A percentile compares a stretch with the other conserved stretches of the same genome.
phyloP scores from a whole-genome alignment of 768 basidiomycete genomes.

The Naganishia onofrii region DNA sequence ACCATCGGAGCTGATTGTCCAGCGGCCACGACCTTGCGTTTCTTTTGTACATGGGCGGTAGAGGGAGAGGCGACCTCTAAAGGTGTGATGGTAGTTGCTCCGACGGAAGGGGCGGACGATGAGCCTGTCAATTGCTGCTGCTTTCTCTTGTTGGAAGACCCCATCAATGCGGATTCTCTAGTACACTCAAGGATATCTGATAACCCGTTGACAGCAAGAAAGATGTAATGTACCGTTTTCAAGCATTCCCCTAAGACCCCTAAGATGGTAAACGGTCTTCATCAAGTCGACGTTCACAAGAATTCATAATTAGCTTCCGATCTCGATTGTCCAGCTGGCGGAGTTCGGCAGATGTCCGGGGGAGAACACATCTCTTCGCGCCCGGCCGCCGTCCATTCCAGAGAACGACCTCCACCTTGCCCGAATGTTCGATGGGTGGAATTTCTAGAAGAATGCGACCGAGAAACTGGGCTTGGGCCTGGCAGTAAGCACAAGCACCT shows the following conservation, averaged over 20 bases:
- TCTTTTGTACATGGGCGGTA: constrained; percentile 9
- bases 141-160: not conserved
- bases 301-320: constrained; percentile 9
- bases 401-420: constrained; percentile 1
- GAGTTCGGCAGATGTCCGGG: no score
- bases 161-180: not conserved
- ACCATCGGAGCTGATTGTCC: not conserved
- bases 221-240: not conserved
- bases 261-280: not conserved
- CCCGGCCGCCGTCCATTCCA: not conserved
- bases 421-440: constrained; percentile 1
- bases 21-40: constrained; percentile 2
- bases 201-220: not conserved
- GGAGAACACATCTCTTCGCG: no score
- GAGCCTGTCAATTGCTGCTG: not conserved
- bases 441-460: constrained; percentile 24
- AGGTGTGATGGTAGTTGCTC: not conserved
- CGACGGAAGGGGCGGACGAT: not conserved
- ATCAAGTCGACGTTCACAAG: not conserved
- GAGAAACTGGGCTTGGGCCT: no score
- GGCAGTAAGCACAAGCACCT: no score
- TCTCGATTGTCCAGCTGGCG: not conserved
- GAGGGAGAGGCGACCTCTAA: not conserved
- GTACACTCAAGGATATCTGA: not conserved
- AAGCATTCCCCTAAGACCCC: not conserved